These are phyloP conservation scores for Botrytis sinoallii DNA, from an alignment of 2,329 filamentous ascomycete genomes.

Conservation along the genomic window DNA sequence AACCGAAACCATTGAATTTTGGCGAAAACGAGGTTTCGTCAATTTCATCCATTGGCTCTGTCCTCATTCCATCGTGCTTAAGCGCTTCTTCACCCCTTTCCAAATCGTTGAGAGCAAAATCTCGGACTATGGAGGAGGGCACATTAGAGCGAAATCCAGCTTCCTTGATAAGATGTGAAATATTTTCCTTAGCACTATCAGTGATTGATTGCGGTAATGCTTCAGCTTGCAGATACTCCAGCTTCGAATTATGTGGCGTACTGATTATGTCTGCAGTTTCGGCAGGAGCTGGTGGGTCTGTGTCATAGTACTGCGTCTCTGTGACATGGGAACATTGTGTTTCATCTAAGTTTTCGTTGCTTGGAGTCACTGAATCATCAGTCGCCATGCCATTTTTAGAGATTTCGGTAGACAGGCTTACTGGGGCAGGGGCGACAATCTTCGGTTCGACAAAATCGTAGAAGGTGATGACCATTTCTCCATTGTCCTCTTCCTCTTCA, in stretches of 20 bases:
- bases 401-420: constrained; percentile 25
- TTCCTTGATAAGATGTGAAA: constrained; percentile 46
- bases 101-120: constrained; percentile 31
- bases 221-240: constrained; percentile 29
- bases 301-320: constrained; percentile 30
- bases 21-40: constrained; percentile 31
- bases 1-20: constrained; percentile 36
- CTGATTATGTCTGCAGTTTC: not conserved
- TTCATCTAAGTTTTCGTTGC: constrained; percentile 20
- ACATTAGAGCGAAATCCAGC: constrained; percentile 48
- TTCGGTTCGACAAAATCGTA: constrained; percentile 65
- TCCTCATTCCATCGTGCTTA: constrained; percentile 27
- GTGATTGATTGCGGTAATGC: constrained; percentile 27
- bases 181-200: constrained; percentile 39
- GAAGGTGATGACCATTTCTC: constrained; percentile 58
- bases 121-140: constrained; percentile 40
- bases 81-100: constrained; percentile 30
- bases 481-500: constrained; percentile 53
- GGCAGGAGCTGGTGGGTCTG: constrained; percentile 1
- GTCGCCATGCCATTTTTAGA: constrained; percentile 9
- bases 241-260: not conserved
- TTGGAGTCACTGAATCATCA: constrained; percentile 16
- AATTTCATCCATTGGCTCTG: constrained; percentile 29
- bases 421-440: constrained; percentile 50
- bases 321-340: constrained; percentile 32